These are phyloP conservation scores for Lactifluus volemus DNA, from an alignment of 768 basidiomycete species.

Conservation along the genomic window DNA sequence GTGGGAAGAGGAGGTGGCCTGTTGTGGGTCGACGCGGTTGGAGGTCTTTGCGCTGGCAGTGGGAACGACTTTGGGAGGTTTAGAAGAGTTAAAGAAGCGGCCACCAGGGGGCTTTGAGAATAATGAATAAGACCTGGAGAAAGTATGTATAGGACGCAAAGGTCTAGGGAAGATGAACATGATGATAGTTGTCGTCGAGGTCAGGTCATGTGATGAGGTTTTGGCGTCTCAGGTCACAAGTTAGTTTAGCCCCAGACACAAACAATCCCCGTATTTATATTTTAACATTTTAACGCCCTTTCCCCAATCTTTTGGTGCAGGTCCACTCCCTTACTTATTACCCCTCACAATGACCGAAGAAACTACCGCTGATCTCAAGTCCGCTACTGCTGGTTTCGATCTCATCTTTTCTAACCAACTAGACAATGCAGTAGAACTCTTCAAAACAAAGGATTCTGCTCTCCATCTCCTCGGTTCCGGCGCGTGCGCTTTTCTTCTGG, in stretches of 20 bases:
- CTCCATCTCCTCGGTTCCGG: constrained; percentile 70
- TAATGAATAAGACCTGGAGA: constrained; percentile 58
- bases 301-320: background rate
- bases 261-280: background rate
- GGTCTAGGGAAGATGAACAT: constrained; percentile 19
- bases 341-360: constrained; percentile 19
- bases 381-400: constrained; percentile 51
- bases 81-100: constrained; percentile 67
- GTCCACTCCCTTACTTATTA: background rate
- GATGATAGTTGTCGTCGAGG: background rate
- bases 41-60: constrained; percentile 24
- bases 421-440: constrained; percentile 40
- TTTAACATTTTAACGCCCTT: no score
- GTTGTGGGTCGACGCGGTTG: constrained; percentile 29
- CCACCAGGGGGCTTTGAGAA: constrained; percentile 72
- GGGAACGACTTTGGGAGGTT: constrained; percentile 44
- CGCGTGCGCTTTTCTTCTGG: constrained; percentile 66
- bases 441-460: constrained; percentile 46
- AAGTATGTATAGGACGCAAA: constrained; percentile 7
- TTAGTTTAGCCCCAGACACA: background rate
- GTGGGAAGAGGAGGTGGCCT: background rate
- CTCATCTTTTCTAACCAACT: constrained; percentile 62
- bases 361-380: constrained; percentile 25
- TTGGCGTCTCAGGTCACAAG: no score
- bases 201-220: background rate